A percentile compares a stretch with the other conserved stretches of the same genome.
Evolutionary conservation across 441 rosid genomes (phyloP).

Genomic region (Mallotus repandus): DNA sequence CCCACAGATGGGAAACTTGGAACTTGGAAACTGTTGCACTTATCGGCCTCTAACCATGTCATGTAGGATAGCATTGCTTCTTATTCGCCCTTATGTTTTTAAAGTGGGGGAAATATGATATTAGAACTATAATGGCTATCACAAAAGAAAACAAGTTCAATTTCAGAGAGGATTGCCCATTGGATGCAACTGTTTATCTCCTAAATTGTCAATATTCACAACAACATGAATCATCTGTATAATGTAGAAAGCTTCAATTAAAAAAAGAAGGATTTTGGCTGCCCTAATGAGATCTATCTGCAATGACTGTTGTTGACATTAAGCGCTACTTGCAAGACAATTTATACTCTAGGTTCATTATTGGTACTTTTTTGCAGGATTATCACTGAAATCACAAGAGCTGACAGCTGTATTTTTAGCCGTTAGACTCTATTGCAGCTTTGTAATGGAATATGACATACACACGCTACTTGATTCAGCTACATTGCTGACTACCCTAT

Average conservation of each 20-base stretch:
- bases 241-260: background rate
- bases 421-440: slow-evolving; percentile 86
- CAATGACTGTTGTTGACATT: background rate
- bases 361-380: slow-evolving; percentile 53
- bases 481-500: slow-evolving; percentile 76
- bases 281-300: background rate
- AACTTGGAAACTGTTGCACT: no score
- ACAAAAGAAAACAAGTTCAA: background rate
- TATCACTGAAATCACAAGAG: slow-evolving; percentile 90
- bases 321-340: no score
- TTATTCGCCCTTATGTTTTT: no score
- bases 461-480: slow-evolving; percentile 88
- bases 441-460: slow-evolving; percentile 96
- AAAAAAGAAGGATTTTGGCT: background rate
- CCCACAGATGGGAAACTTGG: no score
- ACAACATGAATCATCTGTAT: background rate
- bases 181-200: background rate
- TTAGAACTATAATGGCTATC: background rate
- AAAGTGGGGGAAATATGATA: background rate
- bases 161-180: background rate
- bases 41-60: no score
- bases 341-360: background rate
- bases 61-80: no score
- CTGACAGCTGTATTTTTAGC: slow-evolving; percentile 87
- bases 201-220: no score